These are phyloP conservation scores for Diutina ranongensis DNA, from an alignment of 1,139 yeast genomes.

Conservation along the genomic window DNA sequence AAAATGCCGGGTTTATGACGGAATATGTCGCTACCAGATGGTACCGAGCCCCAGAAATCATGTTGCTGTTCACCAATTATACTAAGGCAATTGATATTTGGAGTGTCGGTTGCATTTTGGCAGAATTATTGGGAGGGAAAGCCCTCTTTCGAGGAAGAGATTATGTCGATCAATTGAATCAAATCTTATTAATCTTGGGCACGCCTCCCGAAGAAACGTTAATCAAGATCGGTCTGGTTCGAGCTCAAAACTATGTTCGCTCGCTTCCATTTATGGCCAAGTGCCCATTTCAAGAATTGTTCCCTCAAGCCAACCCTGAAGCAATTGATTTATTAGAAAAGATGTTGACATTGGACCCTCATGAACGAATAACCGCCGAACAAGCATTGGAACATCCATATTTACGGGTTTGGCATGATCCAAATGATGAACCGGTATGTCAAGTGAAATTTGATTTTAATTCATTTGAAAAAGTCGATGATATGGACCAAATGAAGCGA, in stretches of 20 bases:
- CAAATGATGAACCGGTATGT: slow-evolving; percentile 86
- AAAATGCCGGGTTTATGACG: slow-evolving; percentile 78
- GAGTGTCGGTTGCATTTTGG: slow-evolving; percentile 95
- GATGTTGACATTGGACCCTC: slow-evolving; percentile 61
- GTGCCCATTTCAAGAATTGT: slow-evolving; percentile 60
- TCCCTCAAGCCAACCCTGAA: slow-evolving; percentile 77
- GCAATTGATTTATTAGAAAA: slow-evolving; percentile 74
- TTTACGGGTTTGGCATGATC: slow-evolving; percentile 90
- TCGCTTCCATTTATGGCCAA: slow-evolving; percentile 77
- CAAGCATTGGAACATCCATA: slow-evolving; percentile 57
- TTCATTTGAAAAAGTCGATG: slow-evolving; percentile 79
- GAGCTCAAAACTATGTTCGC: slow-evolving; percentile 89
- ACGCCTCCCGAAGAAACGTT: slow-evolving; percentile 84
- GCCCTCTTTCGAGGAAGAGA: slow-evolving; percentile 92
- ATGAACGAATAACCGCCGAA: slow-evolving; percentile 46
- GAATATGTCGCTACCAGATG: slow-evolving; percentile 97
- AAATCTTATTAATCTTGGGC: slow-evolving; percentile 75
- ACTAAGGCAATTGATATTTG: slow-evolving; percentile 94
- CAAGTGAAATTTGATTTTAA: slow-evolving; percentile 72
- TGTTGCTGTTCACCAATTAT: slow-evolving; percentile 85
- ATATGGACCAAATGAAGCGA: slow-evolving; percentile 60
- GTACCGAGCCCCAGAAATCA: slow-evolving; percentile 97
- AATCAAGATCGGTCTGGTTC: slow-evolving; percentile 70
- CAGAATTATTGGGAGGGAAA: slow-evolving; percentile 84
- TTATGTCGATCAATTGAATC: slow-evolving; percentile 90